Conservation (phyloP, 2,329 filamentous ascomycete genomes). For the Teratosphaeriaceae sp. region DNA sequence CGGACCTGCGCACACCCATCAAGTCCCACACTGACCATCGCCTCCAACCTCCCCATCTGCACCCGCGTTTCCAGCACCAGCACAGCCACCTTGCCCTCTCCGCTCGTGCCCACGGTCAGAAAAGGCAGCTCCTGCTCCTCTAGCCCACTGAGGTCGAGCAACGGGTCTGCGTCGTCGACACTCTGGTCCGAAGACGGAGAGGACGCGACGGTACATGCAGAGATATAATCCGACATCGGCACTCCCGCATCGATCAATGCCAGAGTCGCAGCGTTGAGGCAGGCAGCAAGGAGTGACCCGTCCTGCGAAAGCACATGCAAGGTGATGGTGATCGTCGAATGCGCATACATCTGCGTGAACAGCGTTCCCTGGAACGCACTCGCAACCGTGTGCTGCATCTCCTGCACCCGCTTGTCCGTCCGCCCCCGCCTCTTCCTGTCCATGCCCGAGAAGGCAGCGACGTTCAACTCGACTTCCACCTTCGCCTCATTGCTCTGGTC, state of each 20-base stretch:
- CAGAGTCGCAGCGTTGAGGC: conserved; percentile 84
- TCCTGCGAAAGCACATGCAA: conserved; percentile 87
- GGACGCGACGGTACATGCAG: conserved; percentile 79
- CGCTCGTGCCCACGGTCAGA: conserved; percentile 69
- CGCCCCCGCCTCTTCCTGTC: conserved; percentile 72
- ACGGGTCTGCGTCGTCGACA: conserved; percentile 68
- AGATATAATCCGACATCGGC: conserved; percentile 88
- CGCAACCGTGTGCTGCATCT: conserved; percentile 61
- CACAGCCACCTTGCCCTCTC: conserved; percentile 64
- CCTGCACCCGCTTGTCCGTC: conserved; percentile 63
- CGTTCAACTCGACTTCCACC: conserved; percentile 72
- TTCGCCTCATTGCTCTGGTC: conserved; percentile 50
- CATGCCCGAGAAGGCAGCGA: conserved; percentile 82
- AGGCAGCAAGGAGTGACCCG: conserved; percentile 80
- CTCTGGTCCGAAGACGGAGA: conserved; percentile 57
- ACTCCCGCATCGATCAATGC: conserved; percentile 92
- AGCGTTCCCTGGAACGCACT: conserved; percentile 70
- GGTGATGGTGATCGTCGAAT: conserved; percentile 74
- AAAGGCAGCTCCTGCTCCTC: conserved; percentile 87
- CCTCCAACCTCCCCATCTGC: conserved; percentile 74
- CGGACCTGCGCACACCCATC: conserved; percentile 87
- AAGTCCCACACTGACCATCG: conserved; percentile 86
- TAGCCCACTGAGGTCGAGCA: conserved; percentile 70
- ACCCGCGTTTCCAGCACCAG: conserved; percentile 83
- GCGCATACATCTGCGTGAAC: conserved; percentile 82